Evolutionary conservation across 1,284 basidiomycete genomes (phyloP).

Genomic region (Exobasidium cylindrosporum): DNA sequence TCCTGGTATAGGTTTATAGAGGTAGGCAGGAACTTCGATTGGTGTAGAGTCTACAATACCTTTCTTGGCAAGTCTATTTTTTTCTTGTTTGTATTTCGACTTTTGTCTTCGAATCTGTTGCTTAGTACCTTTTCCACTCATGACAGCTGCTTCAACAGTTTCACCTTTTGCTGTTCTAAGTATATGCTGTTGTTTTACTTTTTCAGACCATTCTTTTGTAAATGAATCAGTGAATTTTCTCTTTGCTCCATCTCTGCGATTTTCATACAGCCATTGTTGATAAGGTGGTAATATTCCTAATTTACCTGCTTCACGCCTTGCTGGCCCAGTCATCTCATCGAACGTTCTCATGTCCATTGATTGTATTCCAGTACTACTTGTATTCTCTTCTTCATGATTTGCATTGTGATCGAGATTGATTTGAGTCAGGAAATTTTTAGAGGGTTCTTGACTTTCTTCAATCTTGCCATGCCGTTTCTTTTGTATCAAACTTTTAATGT

Average conservation of each 20-base stretch:
- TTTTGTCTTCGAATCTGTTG: neutral
- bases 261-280: neutral
- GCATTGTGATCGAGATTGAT: too few relatives aligned
- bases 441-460: too few relatives aligned
- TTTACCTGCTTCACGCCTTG: neutral
- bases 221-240: neutral
- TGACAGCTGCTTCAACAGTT: neutral
- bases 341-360: too few relatives aligned
- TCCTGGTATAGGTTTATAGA: neutral
- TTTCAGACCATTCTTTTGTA: too few relatives aligned
- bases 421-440: too few relatives aligned
- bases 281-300: neutral
- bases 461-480: too few relatives aligned
- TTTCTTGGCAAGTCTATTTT: neutral
- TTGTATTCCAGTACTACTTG: neutral
- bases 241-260: neutral
- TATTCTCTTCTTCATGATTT: constrained; percentile 3
- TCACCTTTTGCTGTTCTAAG: neutral
- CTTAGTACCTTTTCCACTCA: neutral
- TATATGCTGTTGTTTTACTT: neutral
- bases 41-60: neutral
- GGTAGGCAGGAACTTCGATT: neutral
- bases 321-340: neutral
- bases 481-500: too few relatives aligned
- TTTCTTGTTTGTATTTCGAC: neutral